Evolutionary conservation across 257 asterid genomes (phyloP), one percentile per base, ranked within the genome.

Genomic region (Lycium ferocissimum): DNA sequence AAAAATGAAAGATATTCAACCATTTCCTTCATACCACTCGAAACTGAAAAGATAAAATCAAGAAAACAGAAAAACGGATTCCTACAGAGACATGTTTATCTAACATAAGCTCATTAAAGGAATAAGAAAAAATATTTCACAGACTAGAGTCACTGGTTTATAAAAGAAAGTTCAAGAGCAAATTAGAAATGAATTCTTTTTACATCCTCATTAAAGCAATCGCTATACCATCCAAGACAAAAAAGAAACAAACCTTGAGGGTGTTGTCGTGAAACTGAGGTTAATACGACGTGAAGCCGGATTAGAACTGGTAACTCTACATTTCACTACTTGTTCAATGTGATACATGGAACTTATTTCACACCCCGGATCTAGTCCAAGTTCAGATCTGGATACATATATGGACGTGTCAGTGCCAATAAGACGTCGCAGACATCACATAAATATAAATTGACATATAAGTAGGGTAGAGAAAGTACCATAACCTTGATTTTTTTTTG

Each of bases 301-400:
- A 53, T 84, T 84, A 80, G 93, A 92, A 75, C 92, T 93, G 71
- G 93, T 92, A 79, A 97, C 98, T 89, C 98, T 91, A 86, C 98
- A 97, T 89, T 95, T 95, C 53, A 97, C 97, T 86, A 95, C 99
- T 93, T 97, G 99, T 80, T 97, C 99, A 73, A 97, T 95, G 90
- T 95, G 97, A 90, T 93, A 95, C 91, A 90, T 86, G 79, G 96
- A 95, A 88, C 87, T 87, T 87, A 93, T 92, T 84, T 94, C 98
- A 92, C 86, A 83, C 69, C 93, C 98, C 9, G 97, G 95, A 82
- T 91, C 92, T 91, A 97, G 86, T 83, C 98, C 98, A 87, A 97
- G 98, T 92, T 95, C 98, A 85, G 96, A 97, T 87, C 99, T 97
- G 95, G 89, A 81, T 38, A 84, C 87, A 87, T 63, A 91, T 69